Base-by-base conservation (phyloP, 257 asterid species). In the Orobanche coerulescens region DNA sequence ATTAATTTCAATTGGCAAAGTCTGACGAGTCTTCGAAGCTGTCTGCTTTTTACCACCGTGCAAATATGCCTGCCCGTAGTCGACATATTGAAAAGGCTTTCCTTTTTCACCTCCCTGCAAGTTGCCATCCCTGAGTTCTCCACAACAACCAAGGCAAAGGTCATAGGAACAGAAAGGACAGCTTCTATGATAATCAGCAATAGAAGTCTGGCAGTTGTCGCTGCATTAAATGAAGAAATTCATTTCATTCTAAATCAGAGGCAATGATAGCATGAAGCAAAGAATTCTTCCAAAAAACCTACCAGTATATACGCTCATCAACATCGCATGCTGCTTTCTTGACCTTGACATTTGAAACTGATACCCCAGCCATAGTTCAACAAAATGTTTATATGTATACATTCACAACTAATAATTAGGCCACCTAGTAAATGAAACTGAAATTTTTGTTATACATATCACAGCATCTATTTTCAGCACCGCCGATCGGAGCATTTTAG, bases 61-160 rank as follows among this genome's bases (percentile, higher is more conserved):
- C 75, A 87, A 68, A 69, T 84, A 82, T 1, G 11, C 64, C 1
- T 1, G 18, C 15, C 90, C 90, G 7, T 76, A 73, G 49, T 87
- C 76, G 5, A 43, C 15, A 67, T 63, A 82, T 28, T 49, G 36
- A 42, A 63, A 26, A 14, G 31, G 19, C 12, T 44, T 75, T 16
- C 66, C 82, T 54, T 64, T 28, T 37, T 67, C 84, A 75, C 71
- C 76, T 48, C 79, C 82, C 69, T 39, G 73, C 24, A 80, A 58
- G 49, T 34, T 9, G 20, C 87, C 85, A 22, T 68, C 63, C 70
- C 92, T 73, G 39, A 87, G 62, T 67, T 87, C 96, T 62, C 30
- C 76, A 70, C 85, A 87, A 73, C 96, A 87, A 34, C 20, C 68
- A 34, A 84, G 85, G 73, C 96, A 87, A 12, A 87, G 79, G 37